phyloP scores from a whole-genome alignment of 2,329 filamentous ascomycete species.

The Penicillium sp. region DNA sequence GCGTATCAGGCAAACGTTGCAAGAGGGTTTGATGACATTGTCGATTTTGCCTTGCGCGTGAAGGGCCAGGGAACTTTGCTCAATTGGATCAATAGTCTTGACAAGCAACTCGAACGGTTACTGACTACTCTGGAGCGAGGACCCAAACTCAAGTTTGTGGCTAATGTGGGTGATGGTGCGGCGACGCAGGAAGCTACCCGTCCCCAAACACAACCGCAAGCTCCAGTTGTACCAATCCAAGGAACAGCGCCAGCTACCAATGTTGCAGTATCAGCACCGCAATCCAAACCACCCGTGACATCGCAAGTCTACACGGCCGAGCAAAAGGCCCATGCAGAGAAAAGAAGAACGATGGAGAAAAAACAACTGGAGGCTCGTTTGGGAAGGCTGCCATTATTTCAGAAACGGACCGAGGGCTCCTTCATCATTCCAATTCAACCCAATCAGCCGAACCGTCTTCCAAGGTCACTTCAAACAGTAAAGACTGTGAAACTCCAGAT shows the following conservation, averaged over 20 bases:
- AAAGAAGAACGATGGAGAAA: conserved; percentile 62
- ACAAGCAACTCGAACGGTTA: conserved; percentile 68
- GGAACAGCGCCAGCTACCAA: background rate
- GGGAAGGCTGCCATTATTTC: conserved; percentile 63
- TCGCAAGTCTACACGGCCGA: conserved; percentile 56
- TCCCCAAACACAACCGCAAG: conserved; percentile 3
- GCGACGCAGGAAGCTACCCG: conserved; percentile 29
- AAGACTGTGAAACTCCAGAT: conserved; percentile 66
- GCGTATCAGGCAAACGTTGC: conserved; percentile 76
- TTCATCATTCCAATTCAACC: conserved; percentile 71
- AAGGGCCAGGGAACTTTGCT: conserved; percentile 55
- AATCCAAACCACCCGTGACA: conserved; percentile 26
- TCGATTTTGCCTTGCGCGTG: conserved; percentile 51
- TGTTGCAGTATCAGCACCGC: conserved; percentile 1
- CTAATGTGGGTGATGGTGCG: conserved; percentile 50
- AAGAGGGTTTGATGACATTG: conserved; percentile 66
- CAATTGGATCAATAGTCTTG: conserved; percentile 65
- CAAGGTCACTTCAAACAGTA: conserved; percentile 58
- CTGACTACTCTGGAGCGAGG: conserved; percentile 67
- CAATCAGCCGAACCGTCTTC: conserved; percentile 59
- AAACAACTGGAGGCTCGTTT: conserved; percentile 74
- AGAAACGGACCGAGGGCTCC: conserved; percentile 65
- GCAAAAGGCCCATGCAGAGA: conserved; percentile 61
- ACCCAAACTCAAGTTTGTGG: conserved; percentile 68
- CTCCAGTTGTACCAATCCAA: conserved; percentile 4